phyloP scores from a whole-genome alignment of 2,329 filamentous ascomycete genomes.

The Nigrograna mackinnonii region DNA sequence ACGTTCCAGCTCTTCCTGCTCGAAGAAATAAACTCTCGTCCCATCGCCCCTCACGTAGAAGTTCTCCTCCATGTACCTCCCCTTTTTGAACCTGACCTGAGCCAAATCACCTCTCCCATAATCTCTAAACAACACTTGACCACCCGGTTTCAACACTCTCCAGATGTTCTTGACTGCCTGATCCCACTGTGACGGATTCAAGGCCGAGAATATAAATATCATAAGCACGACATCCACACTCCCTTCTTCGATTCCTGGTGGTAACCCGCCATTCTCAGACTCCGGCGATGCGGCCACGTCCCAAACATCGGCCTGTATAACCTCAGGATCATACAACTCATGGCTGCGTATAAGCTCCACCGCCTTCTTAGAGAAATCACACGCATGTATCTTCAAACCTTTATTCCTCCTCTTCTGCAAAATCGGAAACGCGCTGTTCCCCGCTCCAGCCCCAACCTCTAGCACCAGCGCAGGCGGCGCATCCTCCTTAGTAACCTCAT shows the following conservation, averaged over 20 bases:
- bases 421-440: constrained; percentile 95
- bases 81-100: constrained; percentile 96
- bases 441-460: constrained; percentile 92
- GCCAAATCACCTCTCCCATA: constrained; percentile 95
- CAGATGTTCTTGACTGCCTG: constrained; percentile 81
- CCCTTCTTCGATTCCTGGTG: constrained; percentile 75
- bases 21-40: constrained; percentile 97
- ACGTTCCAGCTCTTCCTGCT: constrained; percentile 74
- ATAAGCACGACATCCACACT: constrained; percentile 90
- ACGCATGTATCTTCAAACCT: constrained; percentile 83
- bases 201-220: constrained; percentile 96
- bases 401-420: constrained; percentile 82
- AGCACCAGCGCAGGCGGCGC: constrained; percentile 73
- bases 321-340: constrained; percentile 71
- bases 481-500: constrained; percentile 70
- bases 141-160: constrained; percentile 84
- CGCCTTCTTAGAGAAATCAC: constrained; percentile 94
- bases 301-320: constrained; percentile 92
- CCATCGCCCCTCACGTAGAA: constrained; percentile 97
- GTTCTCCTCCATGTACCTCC: constrained; percentile 90
- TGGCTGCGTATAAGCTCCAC: constrained; percentile 88
- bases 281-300: constrained; percentile 65
- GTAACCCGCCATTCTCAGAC: constrained; percentile 62
- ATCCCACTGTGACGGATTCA: constrained; percentile 83
- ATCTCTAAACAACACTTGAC: constrained; percentile 92